Evolutionary conservation across 2,329 filamentous ascomycete species (phyloP).

Genomic region (Aspergillus sp.): DNA sequence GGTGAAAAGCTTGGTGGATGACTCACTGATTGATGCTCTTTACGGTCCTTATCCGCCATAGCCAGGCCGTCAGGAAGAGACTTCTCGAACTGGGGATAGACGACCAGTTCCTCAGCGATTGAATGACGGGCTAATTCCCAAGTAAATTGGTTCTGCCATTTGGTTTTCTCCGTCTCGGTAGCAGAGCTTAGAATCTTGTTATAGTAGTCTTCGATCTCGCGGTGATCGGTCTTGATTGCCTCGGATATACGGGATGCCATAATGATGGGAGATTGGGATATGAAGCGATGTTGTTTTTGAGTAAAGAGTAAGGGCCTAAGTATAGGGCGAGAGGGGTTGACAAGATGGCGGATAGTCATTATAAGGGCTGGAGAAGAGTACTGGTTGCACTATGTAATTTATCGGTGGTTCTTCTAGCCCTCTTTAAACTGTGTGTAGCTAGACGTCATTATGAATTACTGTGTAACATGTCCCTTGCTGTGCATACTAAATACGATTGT

Average conservation of each 20-base stretch:
- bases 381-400: too few relatives aligned
- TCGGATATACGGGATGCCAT: conserved; percentile 28
- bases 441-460: too few relatives aligned
- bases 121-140: conserved; percentile 55
- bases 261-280: neutral
- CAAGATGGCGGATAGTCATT: too few relatives aligned
- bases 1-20: neutral
- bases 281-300: neutral
- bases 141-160: conserved; percentile 53
- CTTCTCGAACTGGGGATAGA: conserved; percentile 58
- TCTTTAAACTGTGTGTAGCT: too few relatives aligned
- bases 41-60: conserved; percentile 50
- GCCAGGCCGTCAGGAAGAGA: conserved; percentile 44
- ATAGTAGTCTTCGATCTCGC: conserved; percentile 43
- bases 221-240: conserved; percentile 43
- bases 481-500: too few relatives aligned
- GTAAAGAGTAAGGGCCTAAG: too few relatives aligned
- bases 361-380: too few relatives aligned
- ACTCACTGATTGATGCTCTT: conserved; percentile 42
- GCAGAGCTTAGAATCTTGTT: conserved; percentile 41
- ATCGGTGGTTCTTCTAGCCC: too few relatives aligned
- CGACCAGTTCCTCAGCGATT: conserved; percentile 52
- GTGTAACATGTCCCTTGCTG: too few relatives aligned
- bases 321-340: too few relatives aligned
- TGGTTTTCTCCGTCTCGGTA: conserved; percentile 43